Percentiles rank a stretch among this genome's conserved stretches.
Evolutionary conservation across 148 eudicot species (phyloP).

Genomic region (Limonium bicolor): DNA sequence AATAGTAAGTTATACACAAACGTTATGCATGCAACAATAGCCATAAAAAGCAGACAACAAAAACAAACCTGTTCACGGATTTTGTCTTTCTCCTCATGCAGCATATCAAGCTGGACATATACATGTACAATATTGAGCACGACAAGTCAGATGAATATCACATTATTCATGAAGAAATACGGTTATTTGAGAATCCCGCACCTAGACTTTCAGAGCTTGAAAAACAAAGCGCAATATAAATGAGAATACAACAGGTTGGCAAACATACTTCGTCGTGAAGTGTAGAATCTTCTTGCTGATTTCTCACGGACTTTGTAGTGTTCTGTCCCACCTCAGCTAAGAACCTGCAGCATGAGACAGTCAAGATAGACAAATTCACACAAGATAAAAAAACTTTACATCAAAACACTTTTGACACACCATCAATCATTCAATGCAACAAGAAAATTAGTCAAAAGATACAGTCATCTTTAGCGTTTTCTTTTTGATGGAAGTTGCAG

Average conservation of each 20-base stretch:
- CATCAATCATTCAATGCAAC: too few relatives aligned
- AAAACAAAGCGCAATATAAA: background rate
- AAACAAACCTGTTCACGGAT: constrained; percentile 42
- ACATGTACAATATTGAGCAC: too few relatives aligned
- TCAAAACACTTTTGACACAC: background rate
- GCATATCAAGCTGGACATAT: constrained; percentile 89
- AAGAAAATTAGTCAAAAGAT: too few relatives aligned
- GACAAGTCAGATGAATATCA: too few relatives aligned
- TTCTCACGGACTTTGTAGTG: constrained; percentile 27
- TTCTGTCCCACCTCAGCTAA: constrained; percentile 32
- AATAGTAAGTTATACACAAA: too few relatives aligned
- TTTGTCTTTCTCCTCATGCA: constrained; percentile 73
- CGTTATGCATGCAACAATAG: too few relatives aligned
- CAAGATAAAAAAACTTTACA: background rate
- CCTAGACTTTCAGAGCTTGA: background rate
- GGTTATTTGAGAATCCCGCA: background rate
- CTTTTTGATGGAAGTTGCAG: too few relatives aligned
- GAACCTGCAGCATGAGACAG: constrained; percentile 44
- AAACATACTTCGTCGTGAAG: constrained; percentile 68
- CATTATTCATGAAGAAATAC: too few relatives aligned
- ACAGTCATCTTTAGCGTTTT: too few relatives aligned
- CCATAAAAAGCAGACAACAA: constrained; percentile 1
- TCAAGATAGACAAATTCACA: background rate
- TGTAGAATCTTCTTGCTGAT: constrained; percentile 60
- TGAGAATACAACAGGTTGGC: background rate